Conservation (phyloP, 169 alveolate species). For the Babesia bigemina region DNA sequence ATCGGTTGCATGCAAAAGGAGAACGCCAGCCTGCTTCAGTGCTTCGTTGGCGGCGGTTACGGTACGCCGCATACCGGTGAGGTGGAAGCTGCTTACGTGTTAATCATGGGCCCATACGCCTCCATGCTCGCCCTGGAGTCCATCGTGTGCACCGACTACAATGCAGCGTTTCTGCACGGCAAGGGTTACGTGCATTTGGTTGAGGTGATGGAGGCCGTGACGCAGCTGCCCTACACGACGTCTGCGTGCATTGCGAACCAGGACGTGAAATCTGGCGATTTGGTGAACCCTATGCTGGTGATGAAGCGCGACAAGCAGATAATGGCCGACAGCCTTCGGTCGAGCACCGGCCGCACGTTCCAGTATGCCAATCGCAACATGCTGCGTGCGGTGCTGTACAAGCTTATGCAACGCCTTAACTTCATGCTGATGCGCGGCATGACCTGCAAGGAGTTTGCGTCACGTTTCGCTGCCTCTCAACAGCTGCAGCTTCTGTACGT, state of each 20-base stretch:
- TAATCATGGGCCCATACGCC: slow-evolving; percentile 20
- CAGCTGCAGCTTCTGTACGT: slow-evolving; percentile 20
- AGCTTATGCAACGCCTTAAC: slow-evolving; percentile 20
- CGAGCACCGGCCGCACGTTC: neutral
- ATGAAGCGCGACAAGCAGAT: slow-evolving; percentile 18
- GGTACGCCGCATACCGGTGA: neutral
- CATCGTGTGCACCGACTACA: slow-evolving; percentile 9
- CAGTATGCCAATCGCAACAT: slow-evolving; percentile 24
- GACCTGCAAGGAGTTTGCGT: slow-evolving; percentile 1
- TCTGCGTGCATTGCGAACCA: slow-evolving; percentile 15
- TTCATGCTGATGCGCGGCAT: slow-evolving; percentile 17
- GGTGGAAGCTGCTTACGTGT: slow-evolving; percentile 13
- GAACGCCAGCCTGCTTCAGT: slow-evolving; percentile 18
- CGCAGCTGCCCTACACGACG: slow-evolving; percentile 25
- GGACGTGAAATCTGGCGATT: neutral
- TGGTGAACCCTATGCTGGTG: neutral
- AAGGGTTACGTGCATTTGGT: slow-evolving; percentile 10
- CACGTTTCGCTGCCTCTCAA: slow-evolving; percentile 12
- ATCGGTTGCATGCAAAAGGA: neutral
- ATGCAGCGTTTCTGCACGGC: slow-evolving; percentile 10
- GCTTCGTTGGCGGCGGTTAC: slow-evolving; percentile 17
- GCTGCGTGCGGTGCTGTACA: slow-evolving; percentile 22
- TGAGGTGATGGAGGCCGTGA: slow-evolving; percentile 7
- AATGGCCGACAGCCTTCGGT: slow-evolving; percentile 26
- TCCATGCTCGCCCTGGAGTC: slow-evolving; percentile 1